Evolutionary conservation across 768 basidiomycete genomes (phyloP).

Genomic region (Russula compacta): DNA sequence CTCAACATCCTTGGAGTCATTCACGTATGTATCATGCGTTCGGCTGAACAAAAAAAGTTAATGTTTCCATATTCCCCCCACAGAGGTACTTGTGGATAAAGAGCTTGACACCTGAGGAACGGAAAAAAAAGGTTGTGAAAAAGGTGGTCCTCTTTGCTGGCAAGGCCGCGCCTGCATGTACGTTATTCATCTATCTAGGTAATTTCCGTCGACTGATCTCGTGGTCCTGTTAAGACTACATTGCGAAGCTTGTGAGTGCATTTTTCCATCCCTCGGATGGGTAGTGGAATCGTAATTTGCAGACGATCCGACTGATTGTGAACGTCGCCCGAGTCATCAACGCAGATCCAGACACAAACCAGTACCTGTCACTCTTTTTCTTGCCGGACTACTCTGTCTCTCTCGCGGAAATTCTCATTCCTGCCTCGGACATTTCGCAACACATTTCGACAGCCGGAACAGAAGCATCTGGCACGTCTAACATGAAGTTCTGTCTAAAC

Average conservation of each 20-base stretch:
- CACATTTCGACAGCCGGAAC: constrained; percentile 98
- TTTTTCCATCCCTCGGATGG: neutral
- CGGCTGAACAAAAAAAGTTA: neutral
- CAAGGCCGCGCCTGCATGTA: constrained; percentile 91
- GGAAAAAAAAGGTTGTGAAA: constrained; percentile 78
- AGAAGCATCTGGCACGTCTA: constrained; percentile 74
- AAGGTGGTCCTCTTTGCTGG: constrained; percentile 96
- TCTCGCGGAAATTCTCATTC: constrained; percentile 74
- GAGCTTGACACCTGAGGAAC: constrained; percentile 63
- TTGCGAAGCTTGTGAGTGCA: constrained; percentile 69
- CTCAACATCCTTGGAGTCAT: constrained; percentile 89
- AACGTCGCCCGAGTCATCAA: constrained; percentile 78
- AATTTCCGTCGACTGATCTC: constrained; percentile 11
- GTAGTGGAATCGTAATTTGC: neutral
- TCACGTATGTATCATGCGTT: constrained; percentile 43
- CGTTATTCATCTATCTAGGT: constrained; percentile 23
- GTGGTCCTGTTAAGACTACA: constrained; percentile 48
- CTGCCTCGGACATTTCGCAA: constrained; percentile 90
- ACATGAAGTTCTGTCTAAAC: constrained; percentile 87
- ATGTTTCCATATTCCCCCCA: neutral
- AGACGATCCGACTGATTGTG: constrained; percentile 90
- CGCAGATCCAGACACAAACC: constrained; percentile 78
- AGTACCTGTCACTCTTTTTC: constrained; percentile 86
- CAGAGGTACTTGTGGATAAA: constrained; percentile 81
- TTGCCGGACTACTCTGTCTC: constrained; percentile 92